Evolutionary conservation across 106 monocot species (phyloP).

Genomic region (Phalaenopsis equestris): DNA sequence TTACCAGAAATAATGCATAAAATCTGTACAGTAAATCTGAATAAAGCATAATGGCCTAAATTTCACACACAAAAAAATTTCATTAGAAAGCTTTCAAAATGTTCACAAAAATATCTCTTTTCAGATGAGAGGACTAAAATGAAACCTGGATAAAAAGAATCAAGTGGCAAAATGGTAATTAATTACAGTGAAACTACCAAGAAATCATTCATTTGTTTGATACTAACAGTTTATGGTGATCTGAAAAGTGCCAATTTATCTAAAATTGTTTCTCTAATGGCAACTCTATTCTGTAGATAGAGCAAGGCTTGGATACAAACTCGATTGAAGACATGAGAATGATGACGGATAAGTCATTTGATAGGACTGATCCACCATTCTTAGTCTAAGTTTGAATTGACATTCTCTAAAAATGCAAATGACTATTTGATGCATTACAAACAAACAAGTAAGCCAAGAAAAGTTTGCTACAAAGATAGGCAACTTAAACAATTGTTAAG

Average conservation of each 20-base stretch:
- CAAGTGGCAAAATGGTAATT: background rate
- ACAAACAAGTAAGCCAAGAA: background rate
- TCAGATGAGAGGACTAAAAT: background rate
- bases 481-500: no score
- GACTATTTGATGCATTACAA: background rate
- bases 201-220: background rate
- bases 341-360: background rate
- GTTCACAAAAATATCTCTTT: background rate
- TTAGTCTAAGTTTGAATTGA: background rate
- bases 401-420: background rate
- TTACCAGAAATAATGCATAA: background rate
- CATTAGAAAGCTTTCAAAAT: background rate
- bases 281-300: background rate
- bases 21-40: background rate
- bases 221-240: background rate
- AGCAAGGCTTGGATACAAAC: background rate
- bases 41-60: background rate
- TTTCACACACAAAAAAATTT: background rate
- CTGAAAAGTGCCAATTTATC: background rate
- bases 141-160: background rate
- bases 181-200: background rate
- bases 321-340: background rate
- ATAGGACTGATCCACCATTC: background rate
- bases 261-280: background rate
- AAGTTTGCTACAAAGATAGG: background rate